Evolutionary conservation across 176 grass and related monocot genomes (phyloP), one percentile per base, ranked within the genome.

Genomic region (Coix lacrymajobi): DNA sequence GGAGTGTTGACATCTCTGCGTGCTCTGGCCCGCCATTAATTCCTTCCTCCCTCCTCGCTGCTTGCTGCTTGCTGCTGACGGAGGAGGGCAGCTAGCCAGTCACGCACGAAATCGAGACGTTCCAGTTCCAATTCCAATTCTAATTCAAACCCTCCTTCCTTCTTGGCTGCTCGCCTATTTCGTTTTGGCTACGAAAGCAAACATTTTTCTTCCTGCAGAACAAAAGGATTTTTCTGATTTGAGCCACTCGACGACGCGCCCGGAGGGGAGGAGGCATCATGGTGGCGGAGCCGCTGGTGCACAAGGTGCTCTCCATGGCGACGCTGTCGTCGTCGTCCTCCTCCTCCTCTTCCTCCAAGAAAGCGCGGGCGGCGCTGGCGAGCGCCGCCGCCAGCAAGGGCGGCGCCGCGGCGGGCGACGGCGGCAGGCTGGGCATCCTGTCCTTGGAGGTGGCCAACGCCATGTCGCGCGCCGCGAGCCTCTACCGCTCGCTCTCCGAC

Each of bases 391-490:
- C n/a, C 64, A 71, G 46, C 60, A 66, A 20, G 13, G 67, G 20
- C 58, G 67, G 7, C 8, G 36, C 0, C 22, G 66, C 45, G 7
- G 44, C 20, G 7, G 69, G 30, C 16, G 88, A 81, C 0, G 77
- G 17, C 22, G 72, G 81, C 37, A 79, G 38, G 78, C 80, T 99
- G 1, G 91, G 96, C 69, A 99, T 99, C 72, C 79, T 99, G 54
- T 92, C 93, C 17, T 96, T 99, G 63, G 96, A 99, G 87, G 77
- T 93, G 6, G 96, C 96, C 36, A 93, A 93, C 90, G 93, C 93
- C 74, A 90, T 99, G 91, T 91, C 93, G 2, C 96, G 96, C 28
- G 87, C 91, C 4, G 87, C 85, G 32, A 93, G 52, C 72, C 91
- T 96, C 11, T 93, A 92, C 89, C 91, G 92, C 44, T 95, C 96